Conservation (phyloP, 1,284 basidiomycete species). For the Naganishia liquefaciens region DNA sequence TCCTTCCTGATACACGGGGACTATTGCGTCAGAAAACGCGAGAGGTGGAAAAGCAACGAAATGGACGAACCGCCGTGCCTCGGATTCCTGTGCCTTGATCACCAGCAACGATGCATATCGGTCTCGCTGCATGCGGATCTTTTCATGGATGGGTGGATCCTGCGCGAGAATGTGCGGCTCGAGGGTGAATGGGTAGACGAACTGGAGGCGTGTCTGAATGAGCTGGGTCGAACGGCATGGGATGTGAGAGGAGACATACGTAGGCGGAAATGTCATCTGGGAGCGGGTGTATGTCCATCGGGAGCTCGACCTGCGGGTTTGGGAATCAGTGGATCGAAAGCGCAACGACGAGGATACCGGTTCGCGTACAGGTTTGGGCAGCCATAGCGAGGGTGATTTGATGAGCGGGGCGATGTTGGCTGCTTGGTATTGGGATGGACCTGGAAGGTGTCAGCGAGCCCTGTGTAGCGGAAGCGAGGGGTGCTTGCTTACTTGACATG, state of each 20-base stretch:
- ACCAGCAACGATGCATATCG: constrained; percentile 69
- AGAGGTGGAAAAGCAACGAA: constrained; percentile 64
- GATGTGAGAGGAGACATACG: constrained; percentile 58
- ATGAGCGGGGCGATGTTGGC: constrained; percentile 77
- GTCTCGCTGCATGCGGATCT: constrained; percentile 65
- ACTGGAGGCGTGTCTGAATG: constrained; percentile 58
- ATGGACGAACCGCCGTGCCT: constrained; percentile 65
- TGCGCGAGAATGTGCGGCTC: constrained; percentile 77
- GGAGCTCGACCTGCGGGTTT: constrained; percentile 68
- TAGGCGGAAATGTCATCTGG: constrained; percentile 85
- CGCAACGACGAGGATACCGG: constrained; percentile 13
- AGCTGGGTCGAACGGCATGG: not conserved
- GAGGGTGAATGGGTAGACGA: constrained; percentile 88
- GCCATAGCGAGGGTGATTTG: constrained; percentile 83
- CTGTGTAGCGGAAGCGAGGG: not conserved
- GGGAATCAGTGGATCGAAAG: not conserved
- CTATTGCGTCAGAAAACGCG: not conserved
- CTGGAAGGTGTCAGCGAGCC: constrained; percentile 27
- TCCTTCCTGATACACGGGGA: constrained; percentile 43
- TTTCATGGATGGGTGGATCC: constrained; percentile 67
- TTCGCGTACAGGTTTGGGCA: constrained; percentile 69
- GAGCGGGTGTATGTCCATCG: constrained; percentile 85
- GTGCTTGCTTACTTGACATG: not conserved
- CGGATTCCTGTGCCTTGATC: constrained; percentile 75
- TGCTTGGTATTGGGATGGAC: constrained; percentile 67